These are phyloP conservation scores for Crucibulum laeve DNA, from an alignment of 768 basidiomycete genomes.

Conservation along the genomic window DNA sequence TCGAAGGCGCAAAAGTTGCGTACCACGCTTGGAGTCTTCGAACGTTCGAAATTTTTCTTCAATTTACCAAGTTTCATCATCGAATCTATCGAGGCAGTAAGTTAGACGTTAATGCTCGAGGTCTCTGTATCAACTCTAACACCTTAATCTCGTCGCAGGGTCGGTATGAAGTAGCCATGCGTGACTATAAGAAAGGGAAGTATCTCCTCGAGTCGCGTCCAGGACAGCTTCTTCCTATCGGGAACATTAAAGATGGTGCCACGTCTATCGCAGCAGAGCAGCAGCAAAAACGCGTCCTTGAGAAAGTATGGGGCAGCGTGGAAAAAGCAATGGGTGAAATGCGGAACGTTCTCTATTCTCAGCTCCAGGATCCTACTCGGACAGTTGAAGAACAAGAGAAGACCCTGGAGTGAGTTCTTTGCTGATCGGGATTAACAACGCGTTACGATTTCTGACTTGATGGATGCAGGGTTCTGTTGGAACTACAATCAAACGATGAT, in stretches of 20 bases:
- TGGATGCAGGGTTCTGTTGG: constrained; percentile 69
- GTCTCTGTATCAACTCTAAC: not conserved
- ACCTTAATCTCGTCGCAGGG: constrained; percentile 46
- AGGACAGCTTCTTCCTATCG: constrained; percentile 74
- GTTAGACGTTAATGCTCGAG: constrained; percentile 18
- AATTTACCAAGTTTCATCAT: constrained; percentile 90
- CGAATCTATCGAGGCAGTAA: constrained; percentile 84
- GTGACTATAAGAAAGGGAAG: constrained; percentile 97
- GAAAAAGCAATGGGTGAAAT: constrained; percentile 95
- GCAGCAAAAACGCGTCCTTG: constrained; percentile 89
- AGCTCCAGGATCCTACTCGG: constrained; percentile 75
- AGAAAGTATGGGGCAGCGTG: constrained; percentile 94
- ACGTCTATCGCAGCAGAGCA: constrained; percentile 47
- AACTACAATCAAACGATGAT: constrained; percentile 83
- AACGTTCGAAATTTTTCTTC: constrained; percentile 97
- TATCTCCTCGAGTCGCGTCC: constrained; percentile 87
- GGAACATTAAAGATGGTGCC: constrained; percentile 54
- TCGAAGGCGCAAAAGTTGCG: constrained; percentile 91
- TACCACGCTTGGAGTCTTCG: constrained; percentile 91
- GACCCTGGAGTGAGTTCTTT: constrained; percentile 78
- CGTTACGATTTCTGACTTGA: not conserved
- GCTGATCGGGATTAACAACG: not conserved
- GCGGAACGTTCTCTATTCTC: constrained; percentile 69
- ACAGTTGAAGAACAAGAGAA: constrained; percentile 94
- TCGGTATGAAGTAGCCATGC: constrained; percentile 88